Evolutionary conservation across 345 rosid genomes (phyloP), one percentile per base, ranked within the genome.

Genomic region (Lepidium aucheri): DNA sequence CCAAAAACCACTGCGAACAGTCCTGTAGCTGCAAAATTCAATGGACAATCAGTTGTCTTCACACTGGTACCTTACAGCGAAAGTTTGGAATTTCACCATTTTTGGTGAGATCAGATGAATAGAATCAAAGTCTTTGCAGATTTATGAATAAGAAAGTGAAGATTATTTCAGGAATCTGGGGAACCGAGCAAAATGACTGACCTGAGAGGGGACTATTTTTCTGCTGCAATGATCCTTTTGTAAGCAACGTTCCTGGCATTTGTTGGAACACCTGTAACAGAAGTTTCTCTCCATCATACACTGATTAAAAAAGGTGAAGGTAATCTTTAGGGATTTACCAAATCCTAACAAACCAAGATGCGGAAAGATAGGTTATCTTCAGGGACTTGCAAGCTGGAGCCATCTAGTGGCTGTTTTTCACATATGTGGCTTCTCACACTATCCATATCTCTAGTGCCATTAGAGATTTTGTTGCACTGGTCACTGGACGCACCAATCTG

Each of bases 241-340:
- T 82, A 74, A 93, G 82, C 67, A 87, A 79, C 46, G 97, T 73
- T 46, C 96, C 98, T 4, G 91, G 94, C 51, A 81, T 84, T 75
- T 86, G 97, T 73, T 86, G 92, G 68, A 87, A 91, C 33, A 89
- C 89, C 90, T 89, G 77, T 39, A 71, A 34, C 44, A 72, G 2
- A 39, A 59, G 55, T 22, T 20, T 7, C 22, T 7, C 22, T 8
- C 36, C 65, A 44, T 72, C 62, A 68, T 22, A 39, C 22, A 38
- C 47, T 15, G 36, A 38, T 34, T 36, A 44, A 28, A 20, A 22
- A 43, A 14, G 1, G 32, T 13, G 12, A 62, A 53, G 15, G 49
- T 32, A 64, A 42, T 24, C 0, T 20, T 49, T 3, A 17, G 15
- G n/a, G 40, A 24, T 35, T 22, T 54, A 57, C 50, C 54, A 63